A percentile compares a stretch with the other conserved stretches of the same genome.
phyloP scores from a whole-genome alignment of 495 filamentous ascomycete genomes.

The Aeminium ludgeri region DNA sequence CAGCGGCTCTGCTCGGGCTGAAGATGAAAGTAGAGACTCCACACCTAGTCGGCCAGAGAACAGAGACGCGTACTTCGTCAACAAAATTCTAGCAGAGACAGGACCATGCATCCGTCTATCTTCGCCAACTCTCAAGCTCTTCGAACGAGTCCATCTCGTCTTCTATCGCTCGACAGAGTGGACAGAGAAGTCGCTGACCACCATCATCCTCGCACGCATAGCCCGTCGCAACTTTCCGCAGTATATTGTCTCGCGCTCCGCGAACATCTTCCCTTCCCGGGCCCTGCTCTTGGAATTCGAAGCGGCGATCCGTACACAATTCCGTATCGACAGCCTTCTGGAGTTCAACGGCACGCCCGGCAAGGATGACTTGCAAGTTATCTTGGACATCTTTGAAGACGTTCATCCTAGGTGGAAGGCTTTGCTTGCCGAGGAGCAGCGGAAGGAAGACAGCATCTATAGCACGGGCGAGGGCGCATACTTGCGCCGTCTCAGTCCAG shows the following conservation, averaged over 20 bases:
- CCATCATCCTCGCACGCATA: slow-evolving; percentile 84
- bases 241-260: slow-evolving; percentile 79
- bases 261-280: slow-evolving; percentile 72
- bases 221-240: slow-evolving; percentile 72
- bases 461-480: slow-evolving; percentile 79
- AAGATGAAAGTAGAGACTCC: slow-evolving; percentile 11
- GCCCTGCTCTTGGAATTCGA: slow-evolving; percentile 72
- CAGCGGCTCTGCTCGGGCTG: slow-evolving; percentile 2
- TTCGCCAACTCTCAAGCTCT: slow-evolving; percentile 55
- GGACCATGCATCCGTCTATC: slow-evolving; percentile 75
- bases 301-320: slow-evolving; percentile 67
- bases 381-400: slow-evolving; percentile 55
- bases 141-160: slow-evolving; percentile 86
- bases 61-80: slow-evolving; percentile 43
- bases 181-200: slow-evolving; percentile 91
- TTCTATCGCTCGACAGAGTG: slow-evolving; percentile 94
- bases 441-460: slow-evolving; percentile 64
- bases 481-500: slow-evolving; percentile 76
- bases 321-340: slow-evolving; percentile 63
- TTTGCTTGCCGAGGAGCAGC: slow-evolving; percentile 59
- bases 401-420: slow-evolving; percentile 66
- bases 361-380: slow-evolving; percentile 43
- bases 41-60: slow-evolving; percentile 13
- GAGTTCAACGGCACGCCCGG: slow-evolving; percentile 66
- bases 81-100: slow-evolving; percentile 63